Conservation (phyloP, 1,284 basidiomycete genomes). For the Apiotrichum laibachii region DNA sequence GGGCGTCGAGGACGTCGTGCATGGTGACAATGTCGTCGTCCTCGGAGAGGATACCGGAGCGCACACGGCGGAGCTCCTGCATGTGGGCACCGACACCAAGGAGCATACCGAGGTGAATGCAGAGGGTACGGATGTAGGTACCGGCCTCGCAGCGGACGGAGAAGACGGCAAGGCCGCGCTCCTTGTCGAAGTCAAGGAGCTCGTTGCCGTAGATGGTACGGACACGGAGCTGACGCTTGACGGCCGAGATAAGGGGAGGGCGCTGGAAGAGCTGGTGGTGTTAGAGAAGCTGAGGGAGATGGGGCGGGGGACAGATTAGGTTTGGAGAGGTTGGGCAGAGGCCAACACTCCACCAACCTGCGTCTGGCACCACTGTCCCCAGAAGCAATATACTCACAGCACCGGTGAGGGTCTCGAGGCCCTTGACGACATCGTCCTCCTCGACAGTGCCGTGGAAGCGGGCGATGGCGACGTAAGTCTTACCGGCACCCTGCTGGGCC, state of each 20-base stretch:
- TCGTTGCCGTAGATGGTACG: conserved; percentile 97
- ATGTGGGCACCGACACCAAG: conserved; percentile 98
- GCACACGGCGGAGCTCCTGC: conserved; percentile 95
- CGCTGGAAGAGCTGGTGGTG: conserved; percentile 77
- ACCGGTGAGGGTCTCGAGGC: conserved; percentile 94
- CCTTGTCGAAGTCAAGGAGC: conserved; percentile 95
- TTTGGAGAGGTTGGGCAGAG: too few relatives aligned
- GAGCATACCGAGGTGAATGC: conserved; percentile 92
- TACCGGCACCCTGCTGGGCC: conserved; percentile 61
- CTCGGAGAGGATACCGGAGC: conserved; percentile 94
- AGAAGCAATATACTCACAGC: conserved; percentile 52
- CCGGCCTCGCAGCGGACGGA: conserved; percentile 99
- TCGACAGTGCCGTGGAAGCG: conserved; percentile 83
- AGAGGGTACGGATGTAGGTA: conserved; percentile 89
- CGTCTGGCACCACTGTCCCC: too few relatives aligned
- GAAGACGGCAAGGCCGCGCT: conserved; percentile 94
- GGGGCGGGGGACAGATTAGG: too few relatives aligned
- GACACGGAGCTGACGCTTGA: conserved; percentile 96
- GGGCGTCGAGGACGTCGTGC: conserved; percentile 99
- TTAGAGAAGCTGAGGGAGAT: too few relatives aligned
- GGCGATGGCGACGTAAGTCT: conserved; percentile 97
- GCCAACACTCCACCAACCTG: too few relatives aligned
- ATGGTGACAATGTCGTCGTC: conserved; percentile 99
- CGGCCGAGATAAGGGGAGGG: conserved; percentile 96
- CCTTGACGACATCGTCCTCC: conserved; percentile 82